Evolutionary conservation across 2,329 filamentous ascomycete species (phyloP).

Genomic region (Lasiodiplodia sp.): DNA sequence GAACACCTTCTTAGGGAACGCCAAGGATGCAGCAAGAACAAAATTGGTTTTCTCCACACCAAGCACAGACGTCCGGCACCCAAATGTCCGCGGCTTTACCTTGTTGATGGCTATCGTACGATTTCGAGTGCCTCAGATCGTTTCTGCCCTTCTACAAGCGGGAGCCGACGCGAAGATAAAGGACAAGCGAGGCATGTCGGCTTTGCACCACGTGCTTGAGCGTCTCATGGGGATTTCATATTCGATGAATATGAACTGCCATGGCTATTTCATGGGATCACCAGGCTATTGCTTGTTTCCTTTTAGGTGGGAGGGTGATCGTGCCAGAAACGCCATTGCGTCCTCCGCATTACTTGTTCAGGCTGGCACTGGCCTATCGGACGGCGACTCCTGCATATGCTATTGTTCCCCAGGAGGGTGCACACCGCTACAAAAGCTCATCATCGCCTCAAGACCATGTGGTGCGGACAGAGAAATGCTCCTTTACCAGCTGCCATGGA

Average conservation of each 20-base stretch:
- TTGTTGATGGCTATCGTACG: background rate
- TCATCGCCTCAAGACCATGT: background rate
- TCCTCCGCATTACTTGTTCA: background rate
- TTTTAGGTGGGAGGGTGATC: too few species aligned
- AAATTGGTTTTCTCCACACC: background rate
- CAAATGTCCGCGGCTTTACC: background rate
- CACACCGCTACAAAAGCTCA: background rate
- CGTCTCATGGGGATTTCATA: background rate
- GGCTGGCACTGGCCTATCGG: background rate
- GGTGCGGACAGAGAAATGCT: background rate
- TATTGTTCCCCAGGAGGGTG: background rate
- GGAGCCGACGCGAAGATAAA: background rate
- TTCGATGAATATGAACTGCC: accelerated
- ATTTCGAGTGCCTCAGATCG: background rate
- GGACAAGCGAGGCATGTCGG: background rate
- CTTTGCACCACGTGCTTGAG: background rate
- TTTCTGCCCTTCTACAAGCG: background rate
- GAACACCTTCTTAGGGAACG: background rate
- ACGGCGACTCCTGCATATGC: background rate
- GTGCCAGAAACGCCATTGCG: background rate
- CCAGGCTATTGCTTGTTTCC: accelerated
- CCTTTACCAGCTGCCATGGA: background rate
- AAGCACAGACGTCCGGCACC: background rate
- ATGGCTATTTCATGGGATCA: background rate
- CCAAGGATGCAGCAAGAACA: background rate